phyloP scores from a whole-genome alignment of 352 stramenopile species.

The Globisporangium echinulatum region DNA sequence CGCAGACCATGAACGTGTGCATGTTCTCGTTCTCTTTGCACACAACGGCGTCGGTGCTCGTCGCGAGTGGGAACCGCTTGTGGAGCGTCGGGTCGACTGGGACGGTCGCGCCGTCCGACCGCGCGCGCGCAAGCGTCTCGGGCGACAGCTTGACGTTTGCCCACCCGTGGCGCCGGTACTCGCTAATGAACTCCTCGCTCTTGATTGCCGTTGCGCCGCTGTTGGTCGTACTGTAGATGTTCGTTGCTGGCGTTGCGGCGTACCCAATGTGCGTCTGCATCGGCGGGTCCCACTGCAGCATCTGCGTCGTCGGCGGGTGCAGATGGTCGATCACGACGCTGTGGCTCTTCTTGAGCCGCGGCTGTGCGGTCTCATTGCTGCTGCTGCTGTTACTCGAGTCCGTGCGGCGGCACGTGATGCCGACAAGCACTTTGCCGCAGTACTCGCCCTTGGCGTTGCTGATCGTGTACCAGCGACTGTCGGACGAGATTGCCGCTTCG shows the following conservation, averaged over 20 bases:
- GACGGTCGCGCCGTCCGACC: slow-evolving; percentile 41
- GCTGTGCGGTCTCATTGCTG: slow-evolving; percentile 21
- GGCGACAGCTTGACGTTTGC: slow-evolving; percentile 76
- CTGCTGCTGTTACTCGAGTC: slow-evolving; percentile 9
- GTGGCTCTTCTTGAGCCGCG: slow-evolving; percentile 69
- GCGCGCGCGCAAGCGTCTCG: slow-evolving; percentile 41
- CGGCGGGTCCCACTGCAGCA: slow-evolving; percentile 65
- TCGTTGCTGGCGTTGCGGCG: slow-evolving; percentile 26
- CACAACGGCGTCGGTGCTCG: slow-evolving; percentile 41
- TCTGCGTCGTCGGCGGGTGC: slow-evolving; percentile 60
- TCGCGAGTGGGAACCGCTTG: slow-evolving; percentile 34
- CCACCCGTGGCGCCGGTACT: slow-evolving; percentile 63
- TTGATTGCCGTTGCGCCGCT: slow-evolving; percentile 8
- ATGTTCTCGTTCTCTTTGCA: slow-evolving; percentile 86
- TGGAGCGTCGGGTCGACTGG: slow-evolving; percentile 22
- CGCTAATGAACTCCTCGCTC: slow-evolving; percentile 36
- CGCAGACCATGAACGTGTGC: slow-evolving; percentile 88
- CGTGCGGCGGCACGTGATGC: slow-evolving; percentile 57
- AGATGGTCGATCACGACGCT: slow-evolving; percentile 68
- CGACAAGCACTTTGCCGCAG: slow-evolving; percentile 78
- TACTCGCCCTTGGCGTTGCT: slow-evolving; percentile 84
- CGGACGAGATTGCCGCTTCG: slow-evolving; percentile 60
- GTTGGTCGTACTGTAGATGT: slow-evolving; percentile 3
- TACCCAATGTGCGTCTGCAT: slow-evolving; percentile 17
- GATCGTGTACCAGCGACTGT: slow-evolving; percentile 80